Percentiles rank a stretch among this genome's conserved stretches.
Evolutionary conservation across 495 filamentous ascomycete species (phyloP).

Genomic region (Cercophora samala): DNA sequence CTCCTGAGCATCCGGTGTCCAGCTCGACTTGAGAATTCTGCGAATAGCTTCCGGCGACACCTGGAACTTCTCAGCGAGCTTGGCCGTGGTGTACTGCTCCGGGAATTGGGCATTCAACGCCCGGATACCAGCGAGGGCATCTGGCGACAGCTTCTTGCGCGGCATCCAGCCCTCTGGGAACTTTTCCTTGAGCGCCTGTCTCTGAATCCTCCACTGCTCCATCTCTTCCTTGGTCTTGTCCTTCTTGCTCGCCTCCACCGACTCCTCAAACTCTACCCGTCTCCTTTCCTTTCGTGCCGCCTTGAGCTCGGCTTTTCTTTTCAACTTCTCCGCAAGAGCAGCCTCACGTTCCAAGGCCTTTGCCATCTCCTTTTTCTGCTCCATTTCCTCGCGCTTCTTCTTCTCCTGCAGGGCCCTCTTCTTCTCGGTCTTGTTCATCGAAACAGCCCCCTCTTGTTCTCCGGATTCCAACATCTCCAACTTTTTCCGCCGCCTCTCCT

Average conservation of each 20-base stretch:
- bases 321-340: background rate
- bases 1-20: conserved; percentile 66
- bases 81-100: conserved; percentile 65
- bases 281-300: background rate
- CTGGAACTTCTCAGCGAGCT: conserved; percentile 75
- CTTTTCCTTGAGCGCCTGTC: conserved; percentile 42
- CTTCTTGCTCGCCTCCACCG: conserved; percentile 12
- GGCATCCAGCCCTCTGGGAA: conserved; percentile 78
- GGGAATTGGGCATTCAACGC: conserved; percentile 72
- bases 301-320: background rate
- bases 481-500: conserved; percentile 9
- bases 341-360: background rate
- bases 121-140: conserved; percentile 82
- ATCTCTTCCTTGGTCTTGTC: conserved; percentile 4
- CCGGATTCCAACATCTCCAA: background rate
- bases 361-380: conserved; percentile 1
- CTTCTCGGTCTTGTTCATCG: background rate
- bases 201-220: conserved; percentile 29
- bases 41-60: conserved; percentile 83
- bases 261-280: background rate
- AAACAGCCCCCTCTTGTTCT: background rate
- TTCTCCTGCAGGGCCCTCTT: background rate
- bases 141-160: conserved; percentile 81
- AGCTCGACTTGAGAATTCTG: conserved; percentile 80
- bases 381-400: conserved; percentile 8